Evolutionary conservation across 192 early-diverging fungal genomes (phyloP).

Genomic region (Pilaira anomala): DNA sequence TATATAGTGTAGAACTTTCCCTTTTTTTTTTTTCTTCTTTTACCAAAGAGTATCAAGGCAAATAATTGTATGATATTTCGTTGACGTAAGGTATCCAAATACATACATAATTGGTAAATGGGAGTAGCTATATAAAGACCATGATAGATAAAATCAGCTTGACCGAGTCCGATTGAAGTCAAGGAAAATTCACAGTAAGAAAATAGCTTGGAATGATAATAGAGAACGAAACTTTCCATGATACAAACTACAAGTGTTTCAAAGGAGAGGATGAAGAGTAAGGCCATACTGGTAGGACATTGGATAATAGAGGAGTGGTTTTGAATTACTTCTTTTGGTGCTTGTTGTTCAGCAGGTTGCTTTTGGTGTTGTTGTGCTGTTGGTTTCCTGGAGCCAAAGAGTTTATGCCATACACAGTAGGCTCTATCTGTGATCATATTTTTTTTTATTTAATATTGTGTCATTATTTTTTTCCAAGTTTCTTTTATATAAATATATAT

Average conservation of each 20-base stretch:
- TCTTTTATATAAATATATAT: no score
- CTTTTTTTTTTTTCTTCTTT: not conserved
- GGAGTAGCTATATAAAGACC: not conserved
- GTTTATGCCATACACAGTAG: no score
- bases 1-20: not conserved
- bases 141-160: conserved; percentile 8
- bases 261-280: not conserved
- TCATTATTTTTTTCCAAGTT: no score
- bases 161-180: not conserved
- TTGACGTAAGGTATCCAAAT: not conserved
- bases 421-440: no score
- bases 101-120: conserved; percentile 1
- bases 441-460: no score
- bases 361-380: no score
- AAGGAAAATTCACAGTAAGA: not conserved
- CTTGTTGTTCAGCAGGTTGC: no score
- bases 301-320: no score
- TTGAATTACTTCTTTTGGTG: no score
- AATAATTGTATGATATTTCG: not conserved
- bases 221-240: not conserved
- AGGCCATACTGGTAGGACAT: not conserved
- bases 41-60: not conserved
- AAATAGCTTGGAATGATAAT: conserved; percentile 1
- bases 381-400: no score
- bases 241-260: not conserved